These are phyloP conservation scores for Ustilago bromivora DNA, from an alignment of 1,284 basidiomycete genomes.

Conservation along the genomic window DNA sequence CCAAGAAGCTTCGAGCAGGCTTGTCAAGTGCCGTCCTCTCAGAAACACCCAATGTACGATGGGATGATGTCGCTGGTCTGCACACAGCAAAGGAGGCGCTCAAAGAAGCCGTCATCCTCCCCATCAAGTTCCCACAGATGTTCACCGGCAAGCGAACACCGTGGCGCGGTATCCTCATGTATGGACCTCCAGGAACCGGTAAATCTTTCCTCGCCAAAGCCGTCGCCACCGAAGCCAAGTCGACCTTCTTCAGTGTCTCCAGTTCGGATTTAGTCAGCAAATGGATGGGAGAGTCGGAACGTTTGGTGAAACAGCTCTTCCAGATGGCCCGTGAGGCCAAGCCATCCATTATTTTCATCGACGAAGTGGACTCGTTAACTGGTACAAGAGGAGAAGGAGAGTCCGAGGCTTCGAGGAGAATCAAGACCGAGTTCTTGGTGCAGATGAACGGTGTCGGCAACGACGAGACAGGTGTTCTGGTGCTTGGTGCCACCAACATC, in stretches of 20 bases:
- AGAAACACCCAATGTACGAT: slow-evolving; percentile 94
- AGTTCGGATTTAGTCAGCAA: slow-evolving; percentile 96
- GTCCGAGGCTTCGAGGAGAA: slow-evolving; percentile 92
- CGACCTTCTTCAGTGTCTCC: slow-evolving; percentile 97
- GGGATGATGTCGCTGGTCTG: slow-evolving; percentile 98
- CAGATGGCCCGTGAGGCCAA: slow-evolving; percentile 95
- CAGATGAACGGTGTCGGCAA: slow-evolving; percentile 99
- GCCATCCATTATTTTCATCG: slow-evolving; percentile 98
- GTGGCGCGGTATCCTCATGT: slow-evolving; percentile 94
- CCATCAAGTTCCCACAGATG: slow-evolving; percentile 97
- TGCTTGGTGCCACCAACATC: slow-evolving; percentile 98
- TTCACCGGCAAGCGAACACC: slow-evolving; percentile 98
- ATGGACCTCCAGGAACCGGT: slow-evolving; percentile 76
- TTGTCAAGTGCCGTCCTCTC: slow-evolving; percentile 87
- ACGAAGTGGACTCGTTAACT: slow-evolving; percentile 96
- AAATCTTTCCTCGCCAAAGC: slow-evolving; percentile 92
- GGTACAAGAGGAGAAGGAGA: slow-evolving; percentile 95
- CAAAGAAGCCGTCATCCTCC: slow-evolving; percentile 97
- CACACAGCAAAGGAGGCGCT: slow-evolving; percentile 93
- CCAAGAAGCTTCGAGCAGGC: slow-evolving; percentile 92
- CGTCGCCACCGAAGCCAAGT: slow-evolving; percentile 96
- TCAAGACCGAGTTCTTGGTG: slow-evolving; percentile 96
- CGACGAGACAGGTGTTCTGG: slow-evolving; percentile 91
- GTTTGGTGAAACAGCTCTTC: slow-evolving; percentile 95
- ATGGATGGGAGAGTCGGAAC: slow-evolving; percentile 98